Conservation (phyloP, 345 rosid species). For the Linum tenue region DNA sequence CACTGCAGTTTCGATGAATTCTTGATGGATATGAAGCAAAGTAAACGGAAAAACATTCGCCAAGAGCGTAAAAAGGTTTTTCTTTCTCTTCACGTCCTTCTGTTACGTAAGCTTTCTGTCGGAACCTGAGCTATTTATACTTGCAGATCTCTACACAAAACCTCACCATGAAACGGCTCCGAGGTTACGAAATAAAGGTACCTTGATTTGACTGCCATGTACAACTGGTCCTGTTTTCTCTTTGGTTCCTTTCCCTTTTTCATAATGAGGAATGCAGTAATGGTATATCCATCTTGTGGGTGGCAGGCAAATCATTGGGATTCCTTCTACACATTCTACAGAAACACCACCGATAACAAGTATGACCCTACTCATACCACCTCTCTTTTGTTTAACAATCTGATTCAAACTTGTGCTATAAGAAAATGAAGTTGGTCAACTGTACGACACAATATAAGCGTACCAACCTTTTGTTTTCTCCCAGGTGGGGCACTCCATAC, state of each 20-base stretch:
- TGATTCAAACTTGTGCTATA: neutral
- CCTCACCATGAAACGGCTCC: conserved; percentile 76
- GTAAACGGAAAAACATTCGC: conserved; percentile 79
- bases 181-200: conserved; percentile 90
- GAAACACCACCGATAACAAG: conserved; percentile 92
- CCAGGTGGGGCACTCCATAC: conserved; percentile 94
- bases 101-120: neutral
- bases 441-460: neutral
- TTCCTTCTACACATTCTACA: conserved; percentile 79
- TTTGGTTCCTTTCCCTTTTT: neutral
- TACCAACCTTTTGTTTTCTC: conserved; percentile 7
- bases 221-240: neutral
- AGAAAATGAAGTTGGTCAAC: no score
- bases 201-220: neutral
- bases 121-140: conserved; percentile 11
- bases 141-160: conserved; percentile 74
- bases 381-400: neutral
- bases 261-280: neutral
- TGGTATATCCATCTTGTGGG: conserved; percentile 15
- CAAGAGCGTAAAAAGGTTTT: conserved; percentile 91
- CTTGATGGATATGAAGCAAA: conserved; percentile 92
- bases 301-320: conserved; percentile 91
- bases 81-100: neutral
- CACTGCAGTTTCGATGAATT: conserved; percentile 80
- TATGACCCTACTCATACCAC: conserved; percentile 24